Conservation (phyloP, 768 basidiomycete species). For the Boletus barrowsii region DNA sequence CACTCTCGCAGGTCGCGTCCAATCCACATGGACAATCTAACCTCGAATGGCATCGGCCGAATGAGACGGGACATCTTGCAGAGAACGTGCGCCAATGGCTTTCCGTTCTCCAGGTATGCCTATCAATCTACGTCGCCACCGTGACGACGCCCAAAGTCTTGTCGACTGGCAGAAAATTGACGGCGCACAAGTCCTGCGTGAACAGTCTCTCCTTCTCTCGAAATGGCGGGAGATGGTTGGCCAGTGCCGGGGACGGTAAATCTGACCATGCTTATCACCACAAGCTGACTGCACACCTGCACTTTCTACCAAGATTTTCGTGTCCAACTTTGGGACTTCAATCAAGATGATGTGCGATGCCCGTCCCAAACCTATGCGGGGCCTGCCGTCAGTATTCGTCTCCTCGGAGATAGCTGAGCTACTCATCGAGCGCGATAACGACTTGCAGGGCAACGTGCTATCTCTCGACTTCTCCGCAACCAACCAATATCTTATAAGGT, state of each 20-base stretch:
- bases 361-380: conserved; percentile 46
- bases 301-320: conserved; percentile 42
- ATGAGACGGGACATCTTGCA: conserved; percentile 16
- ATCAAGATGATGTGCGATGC: conserved; percentile 50
- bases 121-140: background rate
- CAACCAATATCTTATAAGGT: conserved; percentile 66
- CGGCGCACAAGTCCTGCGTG: conserved; percentile 59
- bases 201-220: conserved; percentile 63
- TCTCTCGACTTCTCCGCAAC: conserved; percentile 66
- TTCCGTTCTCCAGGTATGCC: conserved; percentile 35
- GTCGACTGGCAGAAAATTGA: conserved; percentile 27
- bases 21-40: conserved; percentile 19
- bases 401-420: conserved; percentile 27
- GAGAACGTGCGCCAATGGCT: conserved; percentile 25
- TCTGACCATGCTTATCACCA: conserved; percentile 17
- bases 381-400: conserved; percentile 32
- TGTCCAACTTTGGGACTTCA: conserved; percentile 64
- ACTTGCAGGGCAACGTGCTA: conserved; percentile 63
- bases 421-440: conserved; percentile 16
- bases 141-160: conserved; percentile 1
- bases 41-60: conserved; percentile 25
- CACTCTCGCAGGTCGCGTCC: conserved; percentile 8
- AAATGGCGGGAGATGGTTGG: conserved; percentile 58
- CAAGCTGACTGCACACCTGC: conserved; percentile 11
- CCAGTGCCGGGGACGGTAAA: conserved; percentile 68